Evolutionary conservation across 108 stramenopile genomes (phyloP).

Genomic region (Ochromonas danica): DNA sequence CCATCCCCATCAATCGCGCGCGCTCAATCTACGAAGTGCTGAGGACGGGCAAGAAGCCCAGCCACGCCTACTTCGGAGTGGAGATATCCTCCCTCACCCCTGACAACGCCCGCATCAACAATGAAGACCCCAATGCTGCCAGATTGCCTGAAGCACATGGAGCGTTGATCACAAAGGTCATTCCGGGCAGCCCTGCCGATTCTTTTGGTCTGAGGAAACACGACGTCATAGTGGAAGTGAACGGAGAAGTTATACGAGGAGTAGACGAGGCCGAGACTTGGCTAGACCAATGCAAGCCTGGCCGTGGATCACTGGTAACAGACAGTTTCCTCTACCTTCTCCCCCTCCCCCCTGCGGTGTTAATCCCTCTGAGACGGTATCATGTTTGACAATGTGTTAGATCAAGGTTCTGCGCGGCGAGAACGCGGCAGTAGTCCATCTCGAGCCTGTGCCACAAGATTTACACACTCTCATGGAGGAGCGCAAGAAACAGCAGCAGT

Average conservation of each 20-base stretch:
- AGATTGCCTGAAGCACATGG: slow-evolving; percentile 41
- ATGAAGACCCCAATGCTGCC: slow-evolving; percentile 47
- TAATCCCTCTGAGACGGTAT: too few relatives aligned
- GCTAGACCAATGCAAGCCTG: slow-evolving; percentile 2
- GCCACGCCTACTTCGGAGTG: slow-evolving; percentile 76
- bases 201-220: slow-evolving; percentile 38
- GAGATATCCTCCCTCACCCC: slow-evolving; percentile 65
- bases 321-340: too few relatives aligned
- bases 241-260: not conserved
- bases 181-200: slow-evolving; percentile 36
- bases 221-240: slow-evolving; percentile 43
- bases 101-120: slow-evolving; percentile 63
- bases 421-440: not conserved
- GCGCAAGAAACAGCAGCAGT: not conserved
- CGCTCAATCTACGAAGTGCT: slow-evolving; percentile 68
- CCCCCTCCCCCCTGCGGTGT: too few relatives aligned
- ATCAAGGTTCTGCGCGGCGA: not conserved
- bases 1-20: slow-evolving; percentile 78
- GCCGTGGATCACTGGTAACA: not conserved
- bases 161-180: slow-evolving; percentile 40
- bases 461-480: not conserved
- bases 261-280: not conserved
- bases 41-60: slow-evolving; percentile 64
- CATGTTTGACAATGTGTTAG: too few relatives aligned
- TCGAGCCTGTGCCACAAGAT: not conserved